Percentiles rank a stretch among this genome's conserved stretches.
These are phyloP conservation scores for Mortierella claussenii DNA, from an alignment of 192 early-diverging fungal species.

Conservation along the genomic window DNA sequence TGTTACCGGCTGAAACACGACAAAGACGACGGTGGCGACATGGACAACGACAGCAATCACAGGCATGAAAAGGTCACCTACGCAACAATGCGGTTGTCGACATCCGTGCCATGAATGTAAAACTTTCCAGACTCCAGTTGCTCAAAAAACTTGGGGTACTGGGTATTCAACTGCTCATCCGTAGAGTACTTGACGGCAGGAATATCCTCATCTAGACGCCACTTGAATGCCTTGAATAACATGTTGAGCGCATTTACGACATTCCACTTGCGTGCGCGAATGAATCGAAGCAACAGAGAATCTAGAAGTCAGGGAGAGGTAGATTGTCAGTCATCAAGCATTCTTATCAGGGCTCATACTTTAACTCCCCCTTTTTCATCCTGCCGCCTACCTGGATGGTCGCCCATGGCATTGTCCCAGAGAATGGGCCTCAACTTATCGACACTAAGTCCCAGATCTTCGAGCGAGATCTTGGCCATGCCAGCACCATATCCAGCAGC, in stretches of 20 bases:
- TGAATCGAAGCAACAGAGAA: constrained; percentile 78
- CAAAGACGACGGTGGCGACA: too few relatives aligned
- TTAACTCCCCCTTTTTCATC: too few relatives aligned
- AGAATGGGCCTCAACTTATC: constrained; percentile 37
- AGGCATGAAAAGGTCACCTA: constrained; percentile 17
- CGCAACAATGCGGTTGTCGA: constrained; percentile 44
- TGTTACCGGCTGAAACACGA: too few relatives aligned
- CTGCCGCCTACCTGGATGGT: constrained; percentile 50
- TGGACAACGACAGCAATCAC: too few relatives aligned
- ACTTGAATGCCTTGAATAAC: constrained; percentile 75
- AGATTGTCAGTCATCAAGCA: too few relatives aligned
- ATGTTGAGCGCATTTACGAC: constrained; percentile 77
- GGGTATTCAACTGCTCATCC: constrained; percentile 63
- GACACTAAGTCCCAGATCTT: constrained; percentile 26
- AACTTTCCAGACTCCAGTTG: constrained; percentile 57
- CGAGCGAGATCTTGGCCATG: constrained; percentile 36
- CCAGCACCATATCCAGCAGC: constrained; percentile 26
- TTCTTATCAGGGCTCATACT: too few relatives aligned
- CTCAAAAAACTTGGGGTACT: constrained; percentile 40
- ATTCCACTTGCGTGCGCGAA: constrained; percentile 93
- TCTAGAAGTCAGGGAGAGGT: constrained; percentile 50
- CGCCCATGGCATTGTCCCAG: constrained; percentile 46
- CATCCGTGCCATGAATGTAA: constrained; percentile 57
- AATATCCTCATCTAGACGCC: constrained; percentile 75
- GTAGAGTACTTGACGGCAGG: constrained; percentile 62